Conservation (phyloP, 2,329 filamentous ascomycete species). For the Trichoderma polysporum region DNA sequence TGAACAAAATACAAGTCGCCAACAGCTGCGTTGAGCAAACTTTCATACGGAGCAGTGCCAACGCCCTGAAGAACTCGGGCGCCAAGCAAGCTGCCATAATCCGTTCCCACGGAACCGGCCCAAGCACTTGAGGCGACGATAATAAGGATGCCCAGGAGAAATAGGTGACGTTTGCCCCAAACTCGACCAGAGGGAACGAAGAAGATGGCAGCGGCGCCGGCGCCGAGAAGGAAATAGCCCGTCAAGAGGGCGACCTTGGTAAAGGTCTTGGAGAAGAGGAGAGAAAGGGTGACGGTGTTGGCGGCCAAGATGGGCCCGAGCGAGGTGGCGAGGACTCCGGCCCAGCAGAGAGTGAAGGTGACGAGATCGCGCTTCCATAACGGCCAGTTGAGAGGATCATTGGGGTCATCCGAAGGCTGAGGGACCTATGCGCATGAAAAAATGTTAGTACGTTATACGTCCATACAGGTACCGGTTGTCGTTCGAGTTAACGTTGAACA, state of each 20-base stretch:
- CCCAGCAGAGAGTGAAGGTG: constrained; percentile 72
- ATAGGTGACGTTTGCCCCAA: constrained; percentile 90
- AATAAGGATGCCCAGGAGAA: constrained; percentile 72
- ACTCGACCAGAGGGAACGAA: constrained; percentile 86
- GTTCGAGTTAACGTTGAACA: not conserved
- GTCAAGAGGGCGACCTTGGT: constrained; percentile 79
- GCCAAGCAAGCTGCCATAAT: constrained; percentile 72
- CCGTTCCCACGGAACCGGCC: constrained; percentile 67
- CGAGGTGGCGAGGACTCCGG: constrained; percentile 79
- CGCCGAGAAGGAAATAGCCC: constrained; percentile 82
- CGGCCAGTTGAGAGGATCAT: constrained; percentile 85
- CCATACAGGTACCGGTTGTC: too few species aligned
- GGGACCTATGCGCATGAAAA: constrained; percentile 50
- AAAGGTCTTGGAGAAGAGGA: constrained; percentile 65
- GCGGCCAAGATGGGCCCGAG: constrained; percentile 85
- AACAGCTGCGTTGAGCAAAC: constrained; percentile 82
- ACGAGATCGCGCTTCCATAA: constrained; percentile 82
- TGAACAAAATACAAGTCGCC: constrained; percentile 91
- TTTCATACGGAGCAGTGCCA: constrained; percentile 84
- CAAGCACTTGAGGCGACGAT: constrained; percentile 74
- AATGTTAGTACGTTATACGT: not conserved
- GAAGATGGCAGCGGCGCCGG: constrained; percentile 76
- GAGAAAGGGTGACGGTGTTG: constrained; percentile 75
- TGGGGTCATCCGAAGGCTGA: constrained; percentile 86
- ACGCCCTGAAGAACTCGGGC: constrained; percentile 84